Evolutionary conservation across 768 basidiomycete genomes (phyloP), one percentile per base, ranked within the genome.

Genomic region (Suillus placidus): DNA sequence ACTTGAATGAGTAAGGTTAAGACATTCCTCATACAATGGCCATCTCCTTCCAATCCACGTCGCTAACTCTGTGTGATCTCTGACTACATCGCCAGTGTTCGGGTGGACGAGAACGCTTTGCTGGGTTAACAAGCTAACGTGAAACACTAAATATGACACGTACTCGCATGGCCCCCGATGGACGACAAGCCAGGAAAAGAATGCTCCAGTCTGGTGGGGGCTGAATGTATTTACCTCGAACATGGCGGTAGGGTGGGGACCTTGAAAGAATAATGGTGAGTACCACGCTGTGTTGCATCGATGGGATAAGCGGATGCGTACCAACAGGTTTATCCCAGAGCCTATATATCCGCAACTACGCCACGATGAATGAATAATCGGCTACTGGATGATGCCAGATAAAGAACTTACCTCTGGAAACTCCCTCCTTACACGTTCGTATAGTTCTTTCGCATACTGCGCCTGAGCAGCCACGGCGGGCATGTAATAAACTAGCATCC

Each of bases 111-210:
- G 79, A 32, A 92, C 88, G 18, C 90, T 91, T 68, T 34, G 35
- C 1, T 20, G 58, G 3, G 40, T 67, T 18, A 71, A 68, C 49
- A 23, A 56, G 4, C 52, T 9, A 16, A 4, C 13, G 49, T 16
- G 58, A 38, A 62, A 55, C 12, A 51, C 47, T 20, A 51, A 20
- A 49, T 60, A 32, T 51, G 62, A n/a, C 18, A 81, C 89, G 52
- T 72, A 91, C 89, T 89, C 90, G 80, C 85, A 87, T 9, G 89
- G 87, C 13, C 90, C 90, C 8, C 89, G 84, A 72, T 90, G 80
- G 38, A 90, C 87, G 20, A 81, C 84, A 20, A 91, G 82, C 85
- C 85, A 92, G 5, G 86, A 81, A 71, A 91, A 90, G 14, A 92
- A 75, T 2, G 88, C 83, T 0, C 90, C 90, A 0, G 87, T 90